Evolutionary conservation across 192 early-diverging fungal species (phyloP).

Genomic region (Backusella westeae): DNA sequence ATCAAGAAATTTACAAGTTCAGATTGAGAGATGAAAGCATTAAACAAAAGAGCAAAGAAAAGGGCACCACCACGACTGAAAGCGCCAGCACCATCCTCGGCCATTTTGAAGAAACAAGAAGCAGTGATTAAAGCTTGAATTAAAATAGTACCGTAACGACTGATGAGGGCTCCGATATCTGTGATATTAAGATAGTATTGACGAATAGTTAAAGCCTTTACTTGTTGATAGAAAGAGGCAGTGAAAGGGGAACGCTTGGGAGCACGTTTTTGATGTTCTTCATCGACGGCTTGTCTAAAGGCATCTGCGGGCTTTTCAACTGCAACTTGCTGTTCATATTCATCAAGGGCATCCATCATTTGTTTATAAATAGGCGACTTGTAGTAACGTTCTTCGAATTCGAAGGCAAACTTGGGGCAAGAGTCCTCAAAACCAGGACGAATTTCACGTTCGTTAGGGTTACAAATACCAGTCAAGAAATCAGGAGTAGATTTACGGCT

Average conservation of each 20-base stretch:
- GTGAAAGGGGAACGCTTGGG: conserved; percentile 56
- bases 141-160: conserved; percentile 49
- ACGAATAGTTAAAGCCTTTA: conserved; percentile 55
- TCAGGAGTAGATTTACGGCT: conserved; percentile 68
- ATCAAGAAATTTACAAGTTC: conserved; percentile 68
- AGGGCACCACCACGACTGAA: conserved; percentile 79
- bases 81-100: conserved; percentile 56
- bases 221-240: conserved; percentile 63
- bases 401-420: conserved; percentile 55
- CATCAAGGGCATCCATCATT: conserved; percentile 39
- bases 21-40: conserved; percentile 58
- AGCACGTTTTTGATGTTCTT: conserved; percentile 54
- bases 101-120: conserved; percentile 65
- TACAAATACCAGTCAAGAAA: conserved; percentile 70
- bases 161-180: conserved; percentile 49
- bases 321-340: conserved; percentile 41
- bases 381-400: conserved; percentile 60
- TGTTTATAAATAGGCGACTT: conserved; percentile 40
- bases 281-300: conserved; percentile 50
- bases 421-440: conserved; percentile 50
- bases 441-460: conserved; percentile 53
- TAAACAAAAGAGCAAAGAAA: conserved; percentile 61
- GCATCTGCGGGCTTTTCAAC: conserved; percentile 17
- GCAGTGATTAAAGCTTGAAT: conserved; percentile 73
- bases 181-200: conserved; percentile 63